Percentiles rank a stretch among this genome's conserved stretches.
These are phyloP conservation scores for Erysiphe pulchra DNA, from an alignment of 2,329 filamentous ascomycete species.

Conservation along the genomic window DNA sequence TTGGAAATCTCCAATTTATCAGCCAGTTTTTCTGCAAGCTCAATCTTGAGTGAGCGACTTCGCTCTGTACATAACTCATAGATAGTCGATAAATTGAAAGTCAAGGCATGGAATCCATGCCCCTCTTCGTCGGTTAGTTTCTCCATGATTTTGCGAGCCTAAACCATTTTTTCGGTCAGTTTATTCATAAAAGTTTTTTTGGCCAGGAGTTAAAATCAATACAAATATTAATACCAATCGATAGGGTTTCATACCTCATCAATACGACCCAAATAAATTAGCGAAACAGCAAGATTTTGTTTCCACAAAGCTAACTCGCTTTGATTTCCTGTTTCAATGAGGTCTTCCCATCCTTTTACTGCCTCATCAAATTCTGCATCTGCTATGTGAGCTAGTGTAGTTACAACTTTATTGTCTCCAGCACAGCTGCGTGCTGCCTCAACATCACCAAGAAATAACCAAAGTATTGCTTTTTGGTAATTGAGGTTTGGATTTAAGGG, in stretches of 20 bases:
- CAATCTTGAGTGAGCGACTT: constrained; percentile 40
- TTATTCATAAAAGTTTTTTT: background rate
- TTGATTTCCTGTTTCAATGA: constrained; percentile 15
- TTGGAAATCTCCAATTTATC: constrained; percentile 5
- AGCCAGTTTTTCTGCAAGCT: constrained; percentile 45
- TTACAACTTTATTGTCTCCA: constrained; percentile 20
- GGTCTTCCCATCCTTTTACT: constrained; percentile 28
- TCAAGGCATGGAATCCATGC: constrained; percentile 47
- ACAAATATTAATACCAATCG: too few species aligned
- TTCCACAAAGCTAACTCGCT: constrained; percentile 39
- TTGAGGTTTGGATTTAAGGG: constrained; percentile 12
- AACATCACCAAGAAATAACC: constrained; percentile 56
- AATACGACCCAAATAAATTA: constrained; percentile 60
- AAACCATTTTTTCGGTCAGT: background rate
- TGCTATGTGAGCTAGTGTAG: constrained; percentile 52
- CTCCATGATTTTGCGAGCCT: constrained; percentile 44
- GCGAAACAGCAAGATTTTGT: constrained; percentile 63
- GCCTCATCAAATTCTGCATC: constrained; percentile 47
- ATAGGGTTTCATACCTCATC: constrained; percentile 27
- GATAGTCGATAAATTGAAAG: constrained; percentile 76
- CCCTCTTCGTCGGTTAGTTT: constrained; percentile 22
- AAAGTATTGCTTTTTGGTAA: constrained; percentile 36
- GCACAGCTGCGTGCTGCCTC: constrained; percentile 31
- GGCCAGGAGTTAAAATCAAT: too few species aligned
- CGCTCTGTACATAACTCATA: constrained; percentile 79